Evolutionary conservation across 169 alveolate species (phyloP).

Genomic region (Cryptosporidium andersoni): DNA sequence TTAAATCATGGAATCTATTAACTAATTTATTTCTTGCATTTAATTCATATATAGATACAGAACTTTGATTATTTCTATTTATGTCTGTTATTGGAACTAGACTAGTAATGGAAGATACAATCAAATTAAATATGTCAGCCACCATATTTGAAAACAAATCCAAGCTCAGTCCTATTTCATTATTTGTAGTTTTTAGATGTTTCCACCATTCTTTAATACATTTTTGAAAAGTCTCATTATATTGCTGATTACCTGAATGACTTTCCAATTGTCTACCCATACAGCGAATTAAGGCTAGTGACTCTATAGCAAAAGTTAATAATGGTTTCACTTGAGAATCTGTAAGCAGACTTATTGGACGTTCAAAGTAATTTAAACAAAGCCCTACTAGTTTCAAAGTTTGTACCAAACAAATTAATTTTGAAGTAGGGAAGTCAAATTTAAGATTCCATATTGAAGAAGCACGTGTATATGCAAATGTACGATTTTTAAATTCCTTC

Average conservation of each 20-base stretch:
- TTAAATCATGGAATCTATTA: conserved; percentile 39
- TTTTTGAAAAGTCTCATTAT: not conserved
- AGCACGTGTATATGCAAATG: conserved; percentile 46
- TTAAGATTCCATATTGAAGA: not conserved
- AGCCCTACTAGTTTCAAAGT: conserved; percentile 19
- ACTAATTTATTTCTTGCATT: conserved; percentile 14
- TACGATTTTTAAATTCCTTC: conserved; percentile 46
- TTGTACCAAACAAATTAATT: conserved; percentile 15
- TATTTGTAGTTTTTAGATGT: conserved; percentile 18
- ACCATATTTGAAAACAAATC: conserved; percentile 31
- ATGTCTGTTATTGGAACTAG: conserved; percentile 55
- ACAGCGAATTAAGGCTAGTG: conserved; percentile 42
- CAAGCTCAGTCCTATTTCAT: not conserved
- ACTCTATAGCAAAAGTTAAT: conserved; percentile 38
- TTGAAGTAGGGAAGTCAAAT: conserved; percentile 7
- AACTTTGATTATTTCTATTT: conserved; percentile 15
- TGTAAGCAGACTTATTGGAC: conserved; percentile 21
- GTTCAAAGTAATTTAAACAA: conserved; percentile 36
- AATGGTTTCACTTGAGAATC: conserved; percentile 27
- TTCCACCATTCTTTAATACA: conserved; percentile 51
- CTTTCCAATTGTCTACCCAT: conserved; percentile 35
- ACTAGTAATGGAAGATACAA: conserved; percentile 15
- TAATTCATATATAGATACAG: conserved; percentile 47
- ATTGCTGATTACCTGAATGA: conserved; percentile 1
- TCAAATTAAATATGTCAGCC: conserved; percentile 14